Conservation (phyloP, 2,329 filamentous ascomycete species). For the Fusarium napiforme region DNA sequence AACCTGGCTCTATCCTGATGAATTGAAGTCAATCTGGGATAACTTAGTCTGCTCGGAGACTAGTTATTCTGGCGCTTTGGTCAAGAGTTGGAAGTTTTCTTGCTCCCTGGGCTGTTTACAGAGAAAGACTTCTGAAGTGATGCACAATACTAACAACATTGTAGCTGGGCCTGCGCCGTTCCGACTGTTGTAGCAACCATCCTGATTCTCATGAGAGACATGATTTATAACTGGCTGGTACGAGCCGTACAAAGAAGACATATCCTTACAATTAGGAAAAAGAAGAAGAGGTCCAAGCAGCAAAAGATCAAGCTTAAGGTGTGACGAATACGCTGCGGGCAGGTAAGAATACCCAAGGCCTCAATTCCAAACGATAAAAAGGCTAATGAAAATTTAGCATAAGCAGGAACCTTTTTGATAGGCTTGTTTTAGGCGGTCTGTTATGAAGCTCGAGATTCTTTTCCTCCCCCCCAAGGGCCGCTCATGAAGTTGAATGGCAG, state of each 20-base stretch:
- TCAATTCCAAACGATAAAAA: background rate
- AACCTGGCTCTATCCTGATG: background rate
- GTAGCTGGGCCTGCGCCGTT: slow-evolving; percentile 71
- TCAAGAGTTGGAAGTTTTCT: background rate
- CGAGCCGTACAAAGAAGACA: slow-evolving; percentile 57
- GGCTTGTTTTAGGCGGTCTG: background rate
- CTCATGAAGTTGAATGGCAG: slow-evolving; percentile 1
- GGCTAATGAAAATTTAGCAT: background rate
- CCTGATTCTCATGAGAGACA: slow-evolving; percentile 63
- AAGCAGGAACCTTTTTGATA: background rate
- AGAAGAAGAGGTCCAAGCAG: slow-evolving; percentile 46
- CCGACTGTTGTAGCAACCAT: slow-evolving; percentile 63
- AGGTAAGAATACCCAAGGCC: background rate
- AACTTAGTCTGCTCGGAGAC: background rate
- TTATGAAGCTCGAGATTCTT: background rate
- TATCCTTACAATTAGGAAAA: slow-evolving; percentile 57
- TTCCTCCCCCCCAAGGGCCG: too few species aligned
- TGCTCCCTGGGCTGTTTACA: background rate
- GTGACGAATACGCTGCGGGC: slow-evolving; percentile 4
- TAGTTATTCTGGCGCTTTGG: background rate
- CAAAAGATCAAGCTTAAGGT: slow-evolving; percentile 43
- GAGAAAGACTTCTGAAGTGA: too few species aligned
- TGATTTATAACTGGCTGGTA: slow-evolving; percentile 57
- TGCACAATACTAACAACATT: background rate
- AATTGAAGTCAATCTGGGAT: background rate